These are phyloP conservation scores for Yamadazyma sp. DNA, from an alignment of 805 yeast species.

Conservation along the genomic window DNA sequence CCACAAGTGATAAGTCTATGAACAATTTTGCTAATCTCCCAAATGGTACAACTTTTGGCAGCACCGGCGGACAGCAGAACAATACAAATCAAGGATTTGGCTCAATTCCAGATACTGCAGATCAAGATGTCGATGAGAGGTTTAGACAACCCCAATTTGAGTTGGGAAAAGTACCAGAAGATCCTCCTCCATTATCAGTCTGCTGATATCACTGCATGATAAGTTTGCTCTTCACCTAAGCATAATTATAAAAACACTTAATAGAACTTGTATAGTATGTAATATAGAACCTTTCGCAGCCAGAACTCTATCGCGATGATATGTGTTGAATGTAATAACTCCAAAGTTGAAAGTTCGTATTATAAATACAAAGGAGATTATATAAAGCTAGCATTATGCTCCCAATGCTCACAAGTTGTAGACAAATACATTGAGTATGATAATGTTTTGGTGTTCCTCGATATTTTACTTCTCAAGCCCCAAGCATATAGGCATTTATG, in stretches of 20 bases:
- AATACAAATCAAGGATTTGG: neutral
- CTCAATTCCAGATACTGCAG: constrained; percentile 5
- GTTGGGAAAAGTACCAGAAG: constrained; percentile 68
- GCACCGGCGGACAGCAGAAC: constrained; percentile 5
- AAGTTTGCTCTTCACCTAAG: neutral
- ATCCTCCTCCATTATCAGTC: constrained; percentile 55
- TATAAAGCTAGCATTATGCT: constrained; percentile 76
- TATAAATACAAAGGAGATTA: constrained; percentile 73
- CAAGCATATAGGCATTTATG: constrained; percentile 87
- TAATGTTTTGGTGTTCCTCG: constrained; percentile 77
- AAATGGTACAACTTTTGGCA: constrained; percentile 10
- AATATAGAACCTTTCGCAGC: neutral
- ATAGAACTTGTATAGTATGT: no score
- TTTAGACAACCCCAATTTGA: constrained; percentile 48
- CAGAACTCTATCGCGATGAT: constrained; percentile 52
- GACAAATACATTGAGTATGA: constrained; percentile 94
- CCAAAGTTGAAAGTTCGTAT: constrained; percentile 60
- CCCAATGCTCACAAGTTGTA: constrained; percentile 66
- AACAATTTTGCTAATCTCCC: neutral
- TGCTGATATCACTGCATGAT: constrained; percentile 1
- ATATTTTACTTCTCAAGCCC: constrained; percentile 76
- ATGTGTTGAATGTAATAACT: constrained; percentile 79
- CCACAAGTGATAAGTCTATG: neutral
- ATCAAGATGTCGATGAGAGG: constrained; percentile 21
- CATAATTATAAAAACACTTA: no score